Evolutionary conservation across 139 green algal species (phyloP).

Genomic region (Closterium sp.): DNA sequence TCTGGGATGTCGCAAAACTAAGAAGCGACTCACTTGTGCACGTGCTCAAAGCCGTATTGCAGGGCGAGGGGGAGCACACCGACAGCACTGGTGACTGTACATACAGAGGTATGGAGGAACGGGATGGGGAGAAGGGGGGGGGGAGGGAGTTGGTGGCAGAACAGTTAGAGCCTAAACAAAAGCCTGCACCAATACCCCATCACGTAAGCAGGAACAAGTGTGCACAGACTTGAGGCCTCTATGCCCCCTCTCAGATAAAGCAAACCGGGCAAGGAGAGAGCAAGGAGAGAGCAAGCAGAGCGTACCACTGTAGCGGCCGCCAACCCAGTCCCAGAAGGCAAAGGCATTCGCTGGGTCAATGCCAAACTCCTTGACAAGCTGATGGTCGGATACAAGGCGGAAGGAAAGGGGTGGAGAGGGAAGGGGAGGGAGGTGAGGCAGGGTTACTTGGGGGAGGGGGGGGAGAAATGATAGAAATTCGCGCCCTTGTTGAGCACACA

Average conservation of each 20-base stretch:
- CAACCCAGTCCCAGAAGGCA: constrained; percentile 94
- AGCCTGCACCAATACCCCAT: no score
- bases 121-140: neutral
- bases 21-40: constrained; percentile 48
- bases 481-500: no score
- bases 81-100: constrained; percentile 86
- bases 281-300: neutral
- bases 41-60: constrained; percentile 93
- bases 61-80: constrained; percentile 91
- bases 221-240: no score
- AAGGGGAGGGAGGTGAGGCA: neutral
- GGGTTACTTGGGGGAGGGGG: neutral
- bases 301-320: constrained; percentile 83
- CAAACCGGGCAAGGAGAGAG: no score
- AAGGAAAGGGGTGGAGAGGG: neutral
- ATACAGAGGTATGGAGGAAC: neutral
- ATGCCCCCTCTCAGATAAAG: no score
- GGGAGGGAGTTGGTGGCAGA: no score
- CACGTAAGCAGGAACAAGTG: no score
- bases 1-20: no score
- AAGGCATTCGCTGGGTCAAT: constrained; percentile 98
- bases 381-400: neutral
- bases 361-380: constrained; percentile 95
- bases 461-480: neutral
- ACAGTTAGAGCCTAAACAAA: no score